Evolutionary conservation across 2,329 filamentous ascomycete species (phyloP), one percentile per base, ranked within the genome.

Genomic region (Cercospora zeina): DNA sequence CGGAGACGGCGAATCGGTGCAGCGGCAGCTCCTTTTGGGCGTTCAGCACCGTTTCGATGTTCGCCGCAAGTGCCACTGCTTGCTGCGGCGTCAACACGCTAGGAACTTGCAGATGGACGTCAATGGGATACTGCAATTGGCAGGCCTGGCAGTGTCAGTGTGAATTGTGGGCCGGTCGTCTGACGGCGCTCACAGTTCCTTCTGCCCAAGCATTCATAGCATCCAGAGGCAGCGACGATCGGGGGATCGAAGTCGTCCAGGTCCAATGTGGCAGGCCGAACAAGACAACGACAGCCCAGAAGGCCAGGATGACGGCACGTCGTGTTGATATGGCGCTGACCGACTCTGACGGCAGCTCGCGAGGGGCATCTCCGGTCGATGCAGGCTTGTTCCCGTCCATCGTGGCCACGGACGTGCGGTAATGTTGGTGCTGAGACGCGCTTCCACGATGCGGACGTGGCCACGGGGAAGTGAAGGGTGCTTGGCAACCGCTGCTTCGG

Each of bases 211-310:
- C 85, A 68, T 89, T 85, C 95, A 99, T 99, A 59, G 87, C 84
- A 72, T 89, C 84, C 68, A 97, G 77, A 4, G 95, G 95, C 69
- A 99, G 79, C 49, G 87, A 83, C 11, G 93, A 93, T 59, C 95
- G 86, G 76, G 96, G 93, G 59, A 97, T 96, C 0, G 90, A 89
- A 3, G 95, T 99, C 0, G 95, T 97, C 75, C 87, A 87, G 87
- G 91, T 96, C 95, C 95, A 99, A 84, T 96, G 88, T 61, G 95
- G 95, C 67, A 99, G 76, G 2, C 95, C 95, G 5, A 99, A 78
- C 31, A 89, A 83, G 6, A 96, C 74, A 6, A 96, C 90, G 37
- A 97, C 86, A 4, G 87, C 80, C 95, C 95, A 99, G 77, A 97
- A 97, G 8, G 93, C 93, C 65, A 90, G 75, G 65, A 99, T 87